Evolutionary conservation across 140 eudicot genomes (phyloP).

Genomic region (Anethum foeniculum): DNA sequence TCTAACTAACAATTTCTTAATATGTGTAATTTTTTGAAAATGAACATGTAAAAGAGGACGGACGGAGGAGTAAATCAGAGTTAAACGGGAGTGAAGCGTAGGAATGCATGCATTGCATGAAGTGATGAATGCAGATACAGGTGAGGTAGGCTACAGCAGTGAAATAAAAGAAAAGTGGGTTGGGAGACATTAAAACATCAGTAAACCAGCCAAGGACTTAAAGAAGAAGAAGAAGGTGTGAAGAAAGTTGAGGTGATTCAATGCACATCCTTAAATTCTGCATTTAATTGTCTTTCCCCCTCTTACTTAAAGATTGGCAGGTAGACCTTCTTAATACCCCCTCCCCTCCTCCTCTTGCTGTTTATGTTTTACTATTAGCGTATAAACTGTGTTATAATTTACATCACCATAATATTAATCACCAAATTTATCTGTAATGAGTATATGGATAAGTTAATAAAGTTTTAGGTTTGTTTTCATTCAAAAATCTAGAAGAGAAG

Average conservation of each 20-base stretch:
- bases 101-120: not conserved
- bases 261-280: conserved; percentile 32
- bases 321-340: conserved; percentile 14
- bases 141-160: not conserved
- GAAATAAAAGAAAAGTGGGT: conserved; percentile 24
- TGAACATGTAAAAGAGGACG: too few species aligned
- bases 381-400: not conserved
- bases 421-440: not conserved
- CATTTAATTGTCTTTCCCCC: conserved; percentile 16
- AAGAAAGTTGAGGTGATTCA: conserved; percentile 39
- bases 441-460: too few species aligned
- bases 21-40: too few species aligned
- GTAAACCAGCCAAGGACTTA: conserved; percentile 13
- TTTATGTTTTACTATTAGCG: not conserved
- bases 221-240: conserved; percentile 30
- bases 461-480: too few species aligned
- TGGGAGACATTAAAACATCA: conserved; percentile 28
- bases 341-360: too few species aligned
- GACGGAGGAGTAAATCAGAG: too few species aligned
- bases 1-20: too few species aligned
- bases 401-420: not conserved
- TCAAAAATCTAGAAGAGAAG: too few species aligned
- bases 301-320: conserved; percentile 31
- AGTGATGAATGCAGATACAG: not conserved
- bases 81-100: not conserved